phyloP scores from a whole-genome alignment of 257 asterid species.

The Salvia miltiorrhiza region DNA sequence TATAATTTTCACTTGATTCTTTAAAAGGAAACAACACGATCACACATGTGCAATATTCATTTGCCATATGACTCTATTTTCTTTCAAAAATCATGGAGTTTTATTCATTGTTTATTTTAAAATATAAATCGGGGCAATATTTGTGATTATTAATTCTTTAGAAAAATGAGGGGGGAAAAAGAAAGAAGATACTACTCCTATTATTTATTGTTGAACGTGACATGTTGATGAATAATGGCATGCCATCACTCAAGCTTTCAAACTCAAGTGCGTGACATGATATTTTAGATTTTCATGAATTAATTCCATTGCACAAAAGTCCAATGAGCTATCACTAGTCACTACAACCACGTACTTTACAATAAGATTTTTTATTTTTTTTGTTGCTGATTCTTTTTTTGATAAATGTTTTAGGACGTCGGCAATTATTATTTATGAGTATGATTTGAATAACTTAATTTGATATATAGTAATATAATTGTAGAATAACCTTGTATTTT shows the following conservation, averaged over 20 bases:
- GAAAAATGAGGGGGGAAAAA: neutral
- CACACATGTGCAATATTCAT: neutral
- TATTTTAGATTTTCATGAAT: constrained; percentile 8
- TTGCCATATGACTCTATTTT: neutral
- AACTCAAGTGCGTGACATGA: neutral
- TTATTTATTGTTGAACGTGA: constrained; percentile 3
- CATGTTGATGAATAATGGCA: constrained; percentile 11
- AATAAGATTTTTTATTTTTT: too few relatives aligned
- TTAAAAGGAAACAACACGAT: neutral
- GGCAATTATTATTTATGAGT: too few relatives aligned
- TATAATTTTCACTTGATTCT: neutral
- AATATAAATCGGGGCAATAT: neutral
- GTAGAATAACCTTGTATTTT: too few relatives aligned
- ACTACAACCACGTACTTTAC: too few relatives aligned
- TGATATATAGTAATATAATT: too few relatives aligned
- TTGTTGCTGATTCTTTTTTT: too few relatives aligned
- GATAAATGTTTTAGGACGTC: too few relatives aligned
- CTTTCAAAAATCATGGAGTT: neutral
- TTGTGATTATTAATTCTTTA: neutral
- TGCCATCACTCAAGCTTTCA: constrained; percentile 13
- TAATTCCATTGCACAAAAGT: neutral
- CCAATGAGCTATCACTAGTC: neutral
- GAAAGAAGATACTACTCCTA: too few relatives aligned
- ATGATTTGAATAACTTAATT: too few relatives aligned
- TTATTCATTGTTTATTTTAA: neutral